Evolutionary conservation across 768 basidiomycete species (phyloP).

Genomic region (Gymnopilus junonius): DNA sequence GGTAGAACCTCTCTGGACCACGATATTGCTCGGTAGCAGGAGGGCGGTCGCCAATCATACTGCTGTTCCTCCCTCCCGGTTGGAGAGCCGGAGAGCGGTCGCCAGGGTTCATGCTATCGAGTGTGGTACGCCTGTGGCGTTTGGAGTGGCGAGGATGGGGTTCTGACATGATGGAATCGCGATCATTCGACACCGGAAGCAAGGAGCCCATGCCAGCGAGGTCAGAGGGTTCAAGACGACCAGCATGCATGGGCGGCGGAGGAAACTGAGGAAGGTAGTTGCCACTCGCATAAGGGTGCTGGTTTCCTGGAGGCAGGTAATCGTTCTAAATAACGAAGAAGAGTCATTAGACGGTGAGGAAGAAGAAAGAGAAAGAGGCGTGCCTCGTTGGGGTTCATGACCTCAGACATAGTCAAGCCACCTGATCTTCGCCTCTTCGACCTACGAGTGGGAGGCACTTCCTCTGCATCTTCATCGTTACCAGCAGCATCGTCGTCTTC

Average conservation of each 20-base stretch:
- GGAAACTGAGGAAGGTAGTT: neutral
- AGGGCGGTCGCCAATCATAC: neutral
- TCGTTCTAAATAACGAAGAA: slow-evolving; percentile 1
- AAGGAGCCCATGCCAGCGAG: slow-evolving; percentile 5
- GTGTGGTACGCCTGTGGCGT: slow-evolving; percentile 5
- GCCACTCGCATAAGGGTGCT: slow-evolving; percentile 14
- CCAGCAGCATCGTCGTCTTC: slow-evolving; percentile 36
- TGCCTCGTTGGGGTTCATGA: neutral
- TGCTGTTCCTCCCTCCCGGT: neutral
- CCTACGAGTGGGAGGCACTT: neutral
- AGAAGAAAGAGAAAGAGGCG: neutral
- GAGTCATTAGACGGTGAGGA: neutral
- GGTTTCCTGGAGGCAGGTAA: slow-evolving; percentile 18
- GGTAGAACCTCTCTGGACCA: neutral
- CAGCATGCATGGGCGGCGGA: neutral
- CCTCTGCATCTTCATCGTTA: slow-evolving; percentile 10
- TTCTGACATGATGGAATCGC: slow-evolving; percentile 21
- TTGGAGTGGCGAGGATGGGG: slow-evolving; percentile 20
- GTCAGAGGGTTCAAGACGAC: neutral
- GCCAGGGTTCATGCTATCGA: slow-evolving; percentile 14
- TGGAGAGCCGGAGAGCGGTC: slow-evolving; percentile 10
- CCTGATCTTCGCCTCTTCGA: neutral
- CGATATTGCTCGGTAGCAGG: neutral
- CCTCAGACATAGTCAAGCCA: neutral
- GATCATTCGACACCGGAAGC: slow-evolving; percentile 27